Evolutionary conservation across 495 filamentous ascomycete species (phyloP).

Genomic region (Aspergillus bertholletiae): DNA sequence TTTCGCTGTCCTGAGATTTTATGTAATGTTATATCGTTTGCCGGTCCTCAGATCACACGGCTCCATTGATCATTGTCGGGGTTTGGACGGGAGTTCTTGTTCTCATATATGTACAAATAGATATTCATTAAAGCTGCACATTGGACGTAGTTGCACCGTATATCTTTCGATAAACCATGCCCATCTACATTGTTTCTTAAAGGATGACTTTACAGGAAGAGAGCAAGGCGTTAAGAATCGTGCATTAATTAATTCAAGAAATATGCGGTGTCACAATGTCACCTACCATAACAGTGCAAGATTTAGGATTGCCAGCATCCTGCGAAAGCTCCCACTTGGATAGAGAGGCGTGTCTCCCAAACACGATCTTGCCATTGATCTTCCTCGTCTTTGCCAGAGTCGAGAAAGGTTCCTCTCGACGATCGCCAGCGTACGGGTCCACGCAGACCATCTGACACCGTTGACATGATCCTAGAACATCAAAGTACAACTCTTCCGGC

Average conservation of each 20-base stretch:
- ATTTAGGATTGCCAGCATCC: constrained; percentile 13
- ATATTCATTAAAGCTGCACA: constrained; percentile 6
- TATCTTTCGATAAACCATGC: background rate
- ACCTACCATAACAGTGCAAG: constrained; percentile 39
- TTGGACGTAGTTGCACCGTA: background rate
- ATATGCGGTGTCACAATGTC: constrained; percentile 37
- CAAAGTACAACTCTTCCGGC: constrained; percentile 41
- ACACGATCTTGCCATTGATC: constrained; percentile 76
- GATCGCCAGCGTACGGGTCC: constrained; percentile 75
- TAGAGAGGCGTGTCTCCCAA: constrained; percentile 70
- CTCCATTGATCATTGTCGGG: constrained; percentile 28
- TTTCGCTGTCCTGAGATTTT: constrained; percentile 14
- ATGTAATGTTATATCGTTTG: constrained; percentile 24
- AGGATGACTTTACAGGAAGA: background rate
- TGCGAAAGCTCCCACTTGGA: constrained; percentile 15
- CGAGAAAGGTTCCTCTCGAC: constrained; percentile 79
- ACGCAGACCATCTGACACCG: constrained; percentile 96
- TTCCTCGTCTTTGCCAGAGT: constrained; percentile 83
- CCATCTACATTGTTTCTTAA: background rate
- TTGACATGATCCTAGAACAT: constrained; percentile 77
- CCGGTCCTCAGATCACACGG: constrained; percentile 9
- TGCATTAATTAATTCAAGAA: constrained; percentile 9
- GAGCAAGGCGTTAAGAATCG: background rate
- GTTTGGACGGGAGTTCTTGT: constrained; percentile 29
- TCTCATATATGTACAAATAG: constrained; percentile 14